phyloP scores from a whole-genome alignment of 176 grass and related monocot genomes.

The Phoenix dactylifera region DNA sequence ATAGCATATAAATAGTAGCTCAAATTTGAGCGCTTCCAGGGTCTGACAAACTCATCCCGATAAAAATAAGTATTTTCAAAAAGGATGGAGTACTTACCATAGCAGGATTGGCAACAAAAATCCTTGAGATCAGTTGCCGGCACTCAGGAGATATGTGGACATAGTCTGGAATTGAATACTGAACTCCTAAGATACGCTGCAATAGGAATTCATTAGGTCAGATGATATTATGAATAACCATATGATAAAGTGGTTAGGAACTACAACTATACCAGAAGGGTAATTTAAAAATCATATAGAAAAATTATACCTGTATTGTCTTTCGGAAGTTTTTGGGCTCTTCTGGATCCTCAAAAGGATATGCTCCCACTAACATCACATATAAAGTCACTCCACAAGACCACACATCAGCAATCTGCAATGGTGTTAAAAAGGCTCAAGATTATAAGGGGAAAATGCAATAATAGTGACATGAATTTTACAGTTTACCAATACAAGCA shows the following conservation, averaged over 20 bases:
- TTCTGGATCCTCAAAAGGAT: conserved; percentile 92
- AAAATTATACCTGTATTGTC: conserved; percentile 66
- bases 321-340: conserved; percentile 86
- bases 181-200: conserved; percentile 85
- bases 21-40: too few species aligned
- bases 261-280: too few species aligned
- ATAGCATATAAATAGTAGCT: too few species aligned
- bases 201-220: conserved; percentile 12
- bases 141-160: conserved; percentile 80
- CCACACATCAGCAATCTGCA: conserved; percentile 86
- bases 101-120: conserved; percentile 48
- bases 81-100: conserved; percentile 22
- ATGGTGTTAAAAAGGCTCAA: too few species aligned
- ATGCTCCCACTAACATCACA: conserved; percentile 94
- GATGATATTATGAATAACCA: background rate
- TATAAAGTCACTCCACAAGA: conserved; percentile 89
- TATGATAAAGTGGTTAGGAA: background rate
- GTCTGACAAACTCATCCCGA: too few species aligned
- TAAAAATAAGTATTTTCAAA: too few species aligned
- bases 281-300: too few species aligned
- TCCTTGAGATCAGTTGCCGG: conserved; percentile 71
- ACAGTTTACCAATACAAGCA: background rate
- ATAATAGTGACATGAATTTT: too few species aligned
- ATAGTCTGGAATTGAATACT: conserved; percentile 94
- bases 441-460: background rate